Evolutionary conservation across 2,329 filamentous ascomycete species (phyloP).

Genomic region (Amphichorda felina): DNA sequence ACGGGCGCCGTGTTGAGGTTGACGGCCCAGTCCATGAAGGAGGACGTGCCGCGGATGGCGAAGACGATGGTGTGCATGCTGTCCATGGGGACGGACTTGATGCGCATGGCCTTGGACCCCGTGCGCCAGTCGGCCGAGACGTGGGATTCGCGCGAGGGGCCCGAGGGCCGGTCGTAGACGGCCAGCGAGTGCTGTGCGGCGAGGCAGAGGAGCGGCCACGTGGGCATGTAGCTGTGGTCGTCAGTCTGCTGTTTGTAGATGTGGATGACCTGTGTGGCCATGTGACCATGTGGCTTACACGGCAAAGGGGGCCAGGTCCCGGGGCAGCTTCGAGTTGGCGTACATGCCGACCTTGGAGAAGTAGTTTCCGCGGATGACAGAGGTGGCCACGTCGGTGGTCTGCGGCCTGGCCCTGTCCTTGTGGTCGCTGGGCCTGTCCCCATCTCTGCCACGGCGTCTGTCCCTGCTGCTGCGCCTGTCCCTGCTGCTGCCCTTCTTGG

Average conservation of each 20-base stretch:
- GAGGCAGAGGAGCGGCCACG: conserved; percentile 65
- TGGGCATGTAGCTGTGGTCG: conserved; percentile 53
- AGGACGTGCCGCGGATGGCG: conserved; percentile 70
- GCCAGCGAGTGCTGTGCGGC: conserved; percentile 67
- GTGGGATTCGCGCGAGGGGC: conserved; percentile 54
- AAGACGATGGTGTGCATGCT: conserved; percentile 71
- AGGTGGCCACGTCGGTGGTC: conserved; percentile 3
- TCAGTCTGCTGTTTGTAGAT: too few relatives aligned
- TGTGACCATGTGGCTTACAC: conserved; percentile 34
- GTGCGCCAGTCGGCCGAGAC: conserved; percentile 58
- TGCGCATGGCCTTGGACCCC: conserved; percentile 76
- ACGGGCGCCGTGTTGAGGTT: conserved; percentile 62
- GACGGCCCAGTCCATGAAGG: conserved; percentile 77
- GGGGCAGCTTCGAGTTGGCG: conserved; percentile 62
- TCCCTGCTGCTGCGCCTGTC: conserved; percentile 12
- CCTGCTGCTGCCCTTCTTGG: conserved; percentile 16
- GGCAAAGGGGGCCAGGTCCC: conserved; percentile 53
- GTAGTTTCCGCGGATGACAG: conserved; percentile 36
- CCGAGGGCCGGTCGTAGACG: conserved; percentile 56
- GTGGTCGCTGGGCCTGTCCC: conserved; percentile 3
- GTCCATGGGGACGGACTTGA: conserved; percentile 71
- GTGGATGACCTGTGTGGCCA: not conserved
- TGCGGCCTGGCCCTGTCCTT: conserved; percentile 7
- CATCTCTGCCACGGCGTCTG: conserved; percentile 1
- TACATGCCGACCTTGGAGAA: conserved; percentile 73